Conservation (phyloP, 805 yeast genomes). For the Saturnispora saitoi region DNA sequence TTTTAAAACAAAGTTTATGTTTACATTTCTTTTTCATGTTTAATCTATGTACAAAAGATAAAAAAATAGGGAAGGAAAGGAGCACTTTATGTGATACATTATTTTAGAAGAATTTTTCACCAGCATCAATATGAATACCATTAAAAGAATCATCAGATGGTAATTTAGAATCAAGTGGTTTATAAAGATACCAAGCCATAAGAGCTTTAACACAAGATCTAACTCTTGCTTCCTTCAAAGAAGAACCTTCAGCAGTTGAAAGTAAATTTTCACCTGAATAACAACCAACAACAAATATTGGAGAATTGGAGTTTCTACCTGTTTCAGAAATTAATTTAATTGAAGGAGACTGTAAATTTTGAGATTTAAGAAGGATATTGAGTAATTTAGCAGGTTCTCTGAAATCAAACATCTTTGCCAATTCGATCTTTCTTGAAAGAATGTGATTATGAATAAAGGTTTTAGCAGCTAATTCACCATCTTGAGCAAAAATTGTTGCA, state of each 20-base stretch:
- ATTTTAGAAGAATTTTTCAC: constrained; percentile 28
- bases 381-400: constrained; percentile 81
- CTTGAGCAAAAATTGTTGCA: constrained; percentile 73
- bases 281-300: constrained; percentile 86
- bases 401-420: constrained; percentile 68
- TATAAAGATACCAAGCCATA: constrained; percentile 85
- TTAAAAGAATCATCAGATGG: constrained; percentile 49
- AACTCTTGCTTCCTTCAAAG: constrained; percentile 83
- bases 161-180: constrained; percentile 55
- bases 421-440: constrained; percentile 72
- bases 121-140: constrained; percentile 30
- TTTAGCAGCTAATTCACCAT: constrained; percentile 56
- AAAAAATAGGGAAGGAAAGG: background rate
- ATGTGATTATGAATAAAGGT: constrained; percentile 67
- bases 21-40: background rate
- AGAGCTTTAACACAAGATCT: constrained; percentile 88
- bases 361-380: constrained; percentile 65
- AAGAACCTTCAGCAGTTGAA: constrained; percentile 92
- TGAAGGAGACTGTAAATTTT: constrained; percentile 64
- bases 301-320: constrained; percentile 77
- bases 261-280: constrained; percentile 74
- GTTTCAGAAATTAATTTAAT: constrained; percentile 86
- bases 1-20: background rate
- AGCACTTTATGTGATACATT: background rate
- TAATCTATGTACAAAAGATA: constrained; percentile 2